phyloP scores from a whole-genome alignment of 768 basidiomycete genomes.

The Neoboletus subvelutipes region DNA sequence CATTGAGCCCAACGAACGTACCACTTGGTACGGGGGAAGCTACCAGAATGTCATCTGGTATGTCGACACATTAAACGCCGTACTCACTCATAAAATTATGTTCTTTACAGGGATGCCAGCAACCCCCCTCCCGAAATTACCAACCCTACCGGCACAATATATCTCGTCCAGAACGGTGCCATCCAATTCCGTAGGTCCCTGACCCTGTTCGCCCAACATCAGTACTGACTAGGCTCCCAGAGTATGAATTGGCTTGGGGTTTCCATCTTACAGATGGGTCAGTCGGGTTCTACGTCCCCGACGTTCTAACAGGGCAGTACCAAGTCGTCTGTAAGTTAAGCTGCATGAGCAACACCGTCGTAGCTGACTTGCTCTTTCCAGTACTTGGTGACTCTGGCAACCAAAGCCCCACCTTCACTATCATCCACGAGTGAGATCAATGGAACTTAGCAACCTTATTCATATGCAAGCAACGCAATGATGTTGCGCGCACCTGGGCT shows the following conservation, averaged over 20 bases:
- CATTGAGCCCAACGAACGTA: no score
- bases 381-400: conserved; percentile 13
- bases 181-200: conserved; percentile 28
- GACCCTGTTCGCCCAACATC: not conserved
- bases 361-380: conserved; percentile 14
- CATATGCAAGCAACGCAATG: no score
- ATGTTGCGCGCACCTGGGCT: no score
- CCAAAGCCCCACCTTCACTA: conserved; percentile 24
- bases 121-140: conserved; percentile 33
- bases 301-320: conserved; percentile 33
- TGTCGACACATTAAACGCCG: no score
- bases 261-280: conserved; percentile 33
- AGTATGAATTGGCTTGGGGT: conserved; percentile 20
- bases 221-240: conserved; percentile 17
- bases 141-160: conserved; percentile 29
- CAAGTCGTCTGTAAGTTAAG: conserved; percentile 31
- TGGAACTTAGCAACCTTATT: not conserved
- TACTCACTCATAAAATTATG: not conserved
- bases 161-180: conserved; percentile 23
- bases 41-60: no score
- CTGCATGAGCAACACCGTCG: not conserved
- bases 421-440: not conserved
- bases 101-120: conserved; percentile 30
- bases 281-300: conserved; percentile 27
- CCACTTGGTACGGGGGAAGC: no score